These are phyloP conservation scores for Penicillium maclennaniae DNA, from an alignment of 495 filamentous ascomycete genomes.

Conservation along the genomic window DNA sequence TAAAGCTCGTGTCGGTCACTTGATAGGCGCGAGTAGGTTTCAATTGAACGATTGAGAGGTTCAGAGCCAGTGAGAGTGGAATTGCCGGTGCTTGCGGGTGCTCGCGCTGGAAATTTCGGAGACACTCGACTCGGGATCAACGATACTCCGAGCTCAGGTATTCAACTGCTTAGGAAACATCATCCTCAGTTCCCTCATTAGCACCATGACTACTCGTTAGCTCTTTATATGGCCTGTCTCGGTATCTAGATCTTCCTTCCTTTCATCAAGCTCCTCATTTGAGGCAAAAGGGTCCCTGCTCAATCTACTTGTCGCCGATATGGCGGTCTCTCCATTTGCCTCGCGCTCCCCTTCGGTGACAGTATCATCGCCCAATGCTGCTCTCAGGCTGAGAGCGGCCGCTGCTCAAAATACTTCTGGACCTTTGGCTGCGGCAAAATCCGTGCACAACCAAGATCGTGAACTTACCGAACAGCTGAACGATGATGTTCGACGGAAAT, in stretches of 20 bases:
- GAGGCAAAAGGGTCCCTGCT: neutral
- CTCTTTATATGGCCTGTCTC: neutral
- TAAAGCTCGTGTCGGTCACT: neutral
- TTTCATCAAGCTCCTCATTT: neutral
- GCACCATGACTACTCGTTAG: neutral
- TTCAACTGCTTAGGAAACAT: neutral
- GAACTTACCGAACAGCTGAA: conserved; percentile 87
- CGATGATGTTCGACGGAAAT: conserved; percentile 78
- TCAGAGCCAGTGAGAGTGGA: neutral
- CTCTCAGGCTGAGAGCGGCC: conserved; percentile 35
- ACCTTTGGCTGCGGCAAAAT: conserved; percentile 8
- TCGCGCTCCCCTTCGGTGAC: conserved; percentile 31
- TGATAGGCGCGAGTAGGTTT: neutral
- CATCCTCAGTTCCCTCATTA: neutral
- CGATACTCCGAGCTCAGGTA: conserved; percentile 28
- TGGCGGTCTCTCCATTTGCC: conserved; percentile 46
- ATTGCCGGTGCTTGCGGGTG: conserved; percentile 7
- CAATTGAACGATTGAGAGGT: neutral
- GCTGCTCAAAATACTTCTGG: conserved; percentile 27
- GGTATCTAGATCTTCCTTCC: neutral
- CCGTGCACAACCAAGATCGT: conserved; percentile 25
- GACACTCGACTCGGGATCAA: conserved; percentile 27
- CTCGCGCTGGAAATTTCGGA: conserved; percentile 34
- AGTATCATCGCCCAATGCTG: conserved; percentile 31
- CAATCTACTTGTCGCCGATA: conserved; percentile 11